Conservation (phyloP, 2,329 filamentous ascomycete genomes). For the Aspergillus tubingensis region DNA sequence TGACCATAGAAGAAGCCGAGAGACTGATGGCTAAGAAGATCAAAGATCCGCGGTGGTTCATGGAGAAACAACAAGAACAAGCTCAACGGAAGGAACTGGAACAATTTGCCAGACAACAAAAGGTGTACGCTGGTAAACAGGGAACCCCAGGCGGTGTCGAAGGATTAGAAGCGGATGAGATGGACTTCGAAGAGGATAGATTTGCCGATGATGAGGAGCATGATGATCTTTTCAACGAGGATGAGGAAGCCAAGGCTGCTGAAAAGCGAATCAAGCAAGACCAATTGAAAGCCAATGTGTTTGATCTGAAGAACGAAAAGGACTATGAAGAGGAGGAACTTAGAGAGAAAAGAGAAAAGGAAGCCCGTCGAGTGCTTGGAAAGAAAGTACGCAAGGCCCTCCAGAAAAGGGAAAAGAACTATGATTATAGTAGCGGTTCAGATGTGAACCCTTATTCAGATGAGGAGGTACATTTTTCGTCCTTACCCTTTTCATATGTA, state of each 20-base stretch:
- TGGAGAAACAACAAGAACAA: slow-evolving; percentile 60
- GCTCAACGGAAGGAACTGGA: slow-evolving; percentile 61
- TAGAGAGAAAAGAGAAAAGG: slow-evolving; percentile 63
- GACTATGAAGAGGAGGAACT: slow-evolving; percentile 69
- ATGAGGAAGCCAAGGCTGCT: slow-evolving; percentile 75
- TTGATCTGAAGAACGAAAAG: slow-evolving; percentile 73
- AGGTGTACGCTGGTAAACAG: slow-evolving; percentile 49
- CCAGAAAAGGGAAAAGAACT: slow-evolving; percentile 81
- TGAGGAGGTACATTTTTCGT: slow-evolving; percentile 45
- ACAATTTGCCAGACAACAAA: slow-evolving; percentile 51
- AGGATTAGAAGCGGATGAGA: slow-evolving; percentile 63
- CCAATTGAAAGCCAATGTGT: slow-evolving; percentile 84
- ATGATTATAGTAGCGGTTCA: slow-evolving; percentile 77
- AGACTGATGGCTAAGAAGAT: slow-evolving; percentile 77
- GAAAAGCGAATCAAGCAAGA: slow-evolving; percentile 74
- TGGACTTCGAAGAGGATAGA: slow-evolving; percentile 69
- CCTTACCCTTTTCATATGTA: slow-evolving; percentile 7
- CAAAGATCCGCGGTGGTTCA: slow-evolving; percentile 77
- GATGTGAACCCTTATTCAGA: slow-evolving; percentile 60
- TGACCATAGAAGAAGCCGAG: slow-evolving; percentile 83
- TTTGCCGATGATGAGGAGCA: slow-evolving; percentile 91
- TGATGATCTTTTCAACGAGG: slow-evolving; percentile 73
- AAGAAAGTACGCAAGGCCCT: slow-evolving; percentile 79
- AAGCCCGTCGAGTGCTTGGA: slow-evolving; percentile 69
- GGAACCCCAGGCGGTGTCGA: slow-evolving; percentile 47